Base-by-base conservation (phyloP, 139 green algal species). In the Picochlorum sp. region DNA sequence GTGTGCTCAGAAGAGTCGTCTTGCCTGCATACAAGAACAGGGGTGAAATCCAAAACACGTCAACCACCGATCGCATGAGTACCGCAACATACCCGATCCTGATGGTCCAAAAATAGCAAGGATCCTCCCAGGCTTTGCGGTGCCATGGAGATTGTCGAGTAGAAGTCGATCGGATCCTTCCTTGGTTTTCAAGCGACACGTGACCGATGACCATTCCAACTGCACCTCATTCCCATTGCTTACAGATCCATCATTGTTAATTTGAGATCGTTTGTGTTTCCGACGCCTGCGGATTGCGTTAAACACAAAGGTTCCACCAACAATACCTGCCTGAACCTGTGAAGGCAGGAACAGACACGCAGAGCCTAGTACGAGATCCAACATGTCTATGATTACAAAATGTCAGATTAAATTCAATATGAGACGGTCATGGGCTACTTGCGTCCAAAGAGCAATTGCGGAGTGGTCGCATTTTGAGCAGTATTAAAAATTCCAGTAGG, bases 1-100 rank as follows among this genome's bases (percentile, higher is more conserved):
- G 71, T 11, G 73, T 65, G 14, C 83, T 86, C 1, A 95, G 79
- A 52, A 95, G 79, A 5, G 84, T 89, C 5, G 89, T 96, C 78
- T 92, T 94, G 63, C 87, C 47, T 54, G 47, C 47, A 54, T 9
- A 30, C 28, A 30, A 30, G 28, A 30, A 30, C 28, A 18, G 45
- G 16, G 45, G 45, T 45, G 45, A 45, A 5, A 24, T 20, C 26
- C n/a, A n/a, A 6, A 30, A 20, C 9, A 23, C 18, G 4, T 1
- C 21, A 16, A 4, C 15, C 34, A 21, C n/a, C 4, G 9, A 49
- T 5, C 26, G 31, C 7, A 15, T 8, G 23, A 49, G 2, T 28
- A 26, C n/a, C 20, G 8, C 65, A 68, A 58, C 47, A 9, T 21
- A 54, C 47, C 57, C 6, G 31, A 66, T 60, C 64, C 72, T 14